These are phyloP conservation scores for Spiraea crenata DNA, from an alignment of 331 rosid genomes.

Conservation along the genomic window DNA sequence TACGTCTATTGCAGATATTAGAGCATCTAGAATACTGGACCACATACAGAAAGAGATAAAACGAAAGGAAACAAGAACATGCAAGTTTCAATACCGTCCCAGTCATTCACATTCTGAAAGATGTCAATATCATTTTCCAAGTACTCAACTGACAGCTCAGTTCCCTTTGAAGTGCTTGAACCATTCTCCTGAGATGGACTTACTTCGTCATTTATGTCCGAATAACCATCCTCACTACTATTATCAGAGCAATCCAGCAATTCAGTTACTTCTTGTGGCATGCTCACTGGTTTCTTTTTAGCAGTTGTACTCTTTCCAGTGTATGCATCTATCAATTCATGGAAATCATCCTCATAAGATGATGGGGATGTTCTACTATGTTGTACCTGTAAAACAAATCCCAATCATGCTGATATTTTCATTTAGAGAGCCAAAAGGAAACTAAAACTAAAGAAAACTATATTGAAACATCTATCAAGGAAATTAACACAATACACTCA, in stretches of 20 bases:
- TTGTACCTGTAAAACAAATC: slow-evolving; percentile 51
- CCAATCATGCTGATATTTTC: background rate
- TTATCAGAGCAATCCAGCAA: slow-evolving; percentile 37
- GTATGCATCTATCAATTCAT: slow-evolving; percentile 50
- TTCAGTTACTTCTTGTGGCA: slow-evolving; percentile 33
- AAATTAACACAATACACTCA: slow-evolving; percentile 34
- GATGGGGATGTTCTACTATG: slow-evolving; percentile 69
- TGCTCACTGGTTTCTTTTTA: slow-evolving; percentile 39
- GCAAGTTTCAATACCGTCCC: slow-evolving; percentile 54
- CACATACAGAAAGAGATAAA: background rate
- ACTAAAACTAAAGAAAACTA: background rate
- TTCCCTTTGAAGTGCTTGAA: slow-evolving; percentile 38
- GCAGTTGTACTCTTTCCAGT: slow-evolving; percentile 38
- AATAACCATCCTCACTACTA: slow-evolving; percentile 36
- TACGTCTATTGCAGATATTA: background rate
- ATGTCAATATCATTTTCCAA: slow-evolving; percentile 74
- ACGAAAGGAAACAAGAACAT: background rate
- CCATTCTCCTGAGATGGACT: slow-evolving; percentile 33
- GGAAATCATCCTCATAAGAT: slow-evolving; percentile 70
- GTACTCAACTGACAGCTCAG: slow-evolving; percentile 68
- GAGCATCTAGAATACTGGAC: background rate
- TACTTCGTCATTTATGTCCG: slow-evolving; percentile 30
- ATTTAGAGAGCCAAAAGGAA: background rate
- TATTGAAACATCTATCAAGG: background rate
- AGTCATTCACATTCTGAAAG: slow-evolving; percentile 67